Evolutionary conservation across 208 protist species (phyloP).

Genomic region (Crithidia fasciculata): DNA sequence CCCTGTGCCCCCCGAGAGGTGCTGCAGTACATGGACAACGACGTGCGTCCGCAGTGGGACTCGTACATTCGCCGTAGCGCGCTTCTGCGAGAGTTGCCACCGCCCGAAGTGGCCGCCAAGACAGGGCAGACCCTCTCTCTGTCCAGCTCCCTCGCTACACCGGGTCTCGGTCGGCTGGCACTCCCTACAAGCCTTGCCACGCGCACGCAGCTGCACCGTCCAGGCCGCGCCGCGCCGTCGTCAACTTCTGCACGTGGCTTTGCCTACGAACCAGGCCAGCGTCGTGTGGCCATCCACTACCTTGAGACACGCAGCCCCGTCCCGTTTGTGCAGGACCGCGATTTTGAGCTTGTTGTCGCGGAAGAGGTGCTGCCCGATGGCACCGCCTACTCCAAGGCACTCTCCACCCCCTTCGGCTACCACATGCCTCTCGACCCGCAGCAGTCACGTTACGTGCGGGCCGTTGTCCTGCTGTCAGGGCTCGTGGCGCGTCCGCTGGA

Average conservation of each 20-base stretch:
- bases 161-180: not conserved
- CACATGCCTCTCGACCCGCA: constrained; percentile 55
- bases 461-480: constrained; percentile 62
- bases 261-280: constrained; percentile 51
- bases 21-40: constrained; percentile 63
- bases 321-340: constrained; percentile 66
- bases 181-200: not conserved
- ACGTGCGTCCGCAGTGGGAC: constrained; percentile 70
- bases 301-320: constrained; percentile 66
- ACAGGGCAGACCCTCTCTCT: not conserved
- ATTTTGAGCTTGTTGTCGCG: constrained; percentile 79
- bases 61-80: constrained; percentile 48
- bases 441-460: constrained; percentile 75
- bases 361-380: constrained; percentile 63
- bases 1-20: constrained; percentile 58
- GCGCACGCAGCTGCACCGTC: not conserved
- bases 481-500: constrained; percentile 58
- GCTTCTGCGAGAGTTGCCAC: constrained; percentile 50
- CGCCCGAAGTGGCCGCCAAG: constrained; percentile 1
- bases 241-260: constrained; percentile 14
- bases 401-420: constrained; percentile 69
- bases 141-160: not conserved
- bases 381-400: constrained; percentile 69
- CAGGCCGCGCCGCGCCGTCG: not conserved
- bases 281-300: constrained; percentile 75